These are phyloP conservation scores for Thelonectria blattea DNA, from an alignment of 2,329 filamentous ascomycete species.

Conservation along the genomic window DNA sequence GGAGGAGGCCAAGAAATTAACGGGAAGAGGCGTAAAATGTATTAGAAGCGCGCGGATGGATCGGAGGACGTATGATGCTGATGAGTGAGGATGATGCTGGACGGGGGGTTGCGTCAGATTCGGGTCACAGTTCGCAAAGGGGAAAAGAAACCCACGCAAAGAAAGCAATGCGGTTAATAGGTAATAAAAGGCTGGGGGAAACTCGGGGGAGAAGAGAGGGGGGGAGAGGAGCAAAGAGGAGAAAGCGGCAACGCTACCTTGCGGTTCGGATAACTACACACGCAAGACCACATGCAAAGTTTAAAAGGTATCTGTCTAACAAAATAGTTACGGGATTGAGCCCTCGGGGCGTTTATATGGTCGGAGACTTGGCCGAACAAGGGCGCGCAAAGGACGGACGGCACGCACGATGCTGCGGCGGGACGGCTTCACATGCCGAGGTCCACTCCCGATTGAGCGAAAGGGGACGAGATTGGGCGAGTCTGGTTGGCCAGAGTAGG, in stretches of 20 bases:
- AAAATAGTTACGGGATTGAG: neutral
- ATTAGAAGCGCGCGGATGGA: slow-evolving; percentile 6
- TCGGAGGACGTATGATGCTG: neutral
- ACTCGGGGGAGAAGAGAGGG: neutral
- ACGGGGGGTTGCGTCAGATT: slow-evolving; percentile 8
- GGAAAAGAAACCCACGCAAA: neutral
- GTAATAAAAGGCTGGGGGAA: neutral
- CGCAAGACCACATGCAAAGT: neutral
- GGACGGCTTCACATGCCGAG: slow-evolving; percentile 39
- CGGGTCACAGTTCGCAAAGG: slow-evolving; percentile 5
- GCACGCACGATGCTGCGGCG: neutral
- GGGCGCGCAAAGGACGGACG: neutral
- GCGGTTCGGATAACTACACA: neutral
- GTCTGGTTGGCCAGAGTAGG: neutral
- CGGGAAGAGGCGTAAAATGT: neutral
- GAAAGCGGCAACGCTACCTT: neutral
- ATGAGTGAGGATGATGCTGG: neutral
- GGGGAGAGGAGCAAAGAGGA: neutral
- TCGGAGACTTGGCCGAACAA: slow-evolving; percentile 37
- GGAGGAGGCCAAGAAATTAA: neutral
- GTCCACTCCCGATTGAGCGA: slow-evolving; percentile 31
- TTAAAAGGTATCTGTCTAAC: too few species aligned
- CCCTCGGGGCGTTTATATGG: neutral
- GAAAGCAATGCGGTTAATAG: neutral
- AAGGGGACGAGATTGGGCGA: neutral